phyloP scores from a whole-genome alignment of 352 stramenopile species.

The Peronospora tabacina region DNA sequence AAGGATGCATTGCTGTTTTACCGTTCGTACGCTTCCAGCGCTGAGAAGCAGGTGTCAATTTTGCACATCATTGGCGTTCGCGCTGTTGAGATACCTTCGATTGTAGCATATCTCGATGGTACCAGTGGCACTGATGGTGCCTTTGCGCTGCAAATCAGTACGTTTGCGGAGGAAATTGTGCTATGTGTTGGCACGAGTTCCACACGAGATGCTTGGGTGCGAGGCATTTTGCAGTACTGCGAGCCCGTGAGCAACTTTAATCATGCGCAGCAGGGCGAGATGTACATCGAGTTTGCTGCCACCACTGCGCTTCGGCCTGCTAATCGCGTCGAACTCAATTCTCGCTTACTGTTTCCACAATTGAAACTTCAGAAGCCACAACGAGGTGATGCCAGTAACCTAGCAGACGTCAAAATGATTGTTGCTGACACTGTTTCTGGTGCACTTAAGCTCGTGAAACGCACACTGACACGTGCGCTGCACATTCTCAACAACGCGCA shows the following conservation, averaged over 20 bases:
- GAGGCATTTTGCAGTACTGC: constrained; percentile 54
- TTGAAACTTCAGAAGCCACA: constrained; percentile 4
- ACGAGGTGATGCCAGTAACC: constrained; percentile 1
- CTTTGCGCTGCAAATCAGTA: constrained; percentile 65
- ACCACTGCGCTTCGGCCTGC: constrained; percentile 36
- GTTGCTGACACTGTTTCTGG: constrained; percentile 7
- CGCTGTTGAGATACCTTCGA: constrained; percentile 26
- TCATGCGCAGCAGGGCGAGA: constrained; percentile 25
- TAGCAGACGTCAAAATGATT: constrained; percentile 4
- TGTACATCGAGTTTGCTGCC: constrained; percentile 39
- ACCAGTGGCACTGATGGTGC: constrained; percentile 15
- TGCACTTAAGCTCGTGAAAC: constrained; percentile 23
- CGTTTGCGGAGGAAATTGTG: constrained; percentile 65
- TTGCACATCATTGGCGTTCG: constrained; percentile 48
- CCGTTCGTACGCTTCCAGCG: constrained; percentile 48
- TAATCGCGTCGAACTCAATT: constrained; percentile 53
- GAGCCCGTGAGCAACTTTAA: constrained; percentile 40
- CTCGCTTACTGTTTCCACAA: constrained; percentile 47
- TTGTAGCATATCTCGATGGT: constrained; percentile 7
- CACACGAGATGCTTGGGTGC: constrained; percentile 57
- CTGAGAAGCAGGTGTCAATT: constrained; percentile 43
- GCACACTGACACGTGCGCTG: constrained; percentile 29
- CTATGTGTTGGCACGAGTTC: constrained; percentile 58
- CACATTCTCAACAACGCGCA: constrained; percentile 33
- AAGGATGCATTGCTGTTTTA: constrained; percentile 50